Evolutionary conservation across 192 early-diverging fungal genomes (phyloP), one percentile per base, ranked within the genome.

Genomic region (Haplosporangium gracile): DNA sequence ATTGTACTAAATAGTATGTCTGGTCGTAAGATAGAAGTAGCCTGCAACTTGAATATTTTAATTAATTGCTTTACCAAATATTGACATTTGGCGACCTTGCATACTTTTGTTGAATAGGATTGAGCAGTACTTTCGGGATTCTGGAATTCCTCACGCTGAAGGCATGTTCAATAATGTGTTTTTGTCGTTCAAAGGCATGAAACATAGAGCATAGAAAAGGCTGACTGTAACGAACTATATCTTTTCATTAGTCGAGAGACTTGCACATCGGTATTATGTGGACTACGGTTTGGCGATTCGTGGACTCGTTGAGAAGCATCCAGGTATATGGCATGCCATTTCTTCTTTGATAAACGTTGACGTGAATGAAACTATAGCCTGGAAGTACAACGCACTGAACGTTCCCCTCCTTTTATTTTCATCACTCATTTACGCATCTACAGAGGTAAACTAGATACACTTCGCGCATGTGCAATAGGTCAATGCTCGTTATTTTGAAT

Each of bases 281-380:
- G 91, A 94, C 53, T 95, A 96, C 80, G 95, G 96, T 4, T 88
- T 96, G 22, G 92, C 94, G 10, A 88, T 96, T 29, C 90, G 95
- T 42, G 95, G 95, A 18, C 88, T 96, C 4, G 80, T 95, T 13
- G 91, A 91, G 79, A 93, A 95, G 73, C 94, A 97, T 76, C 82
- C 82, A 70, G 72, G 81, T 82, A 63, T 20, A 24, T 38, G 26
- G 1, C 42, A 29, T 13, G 13, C 42, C 15, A 29, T 49, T 34
- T 16, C 13, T 47, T 8, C 5, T 72, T 72, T 45, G 6, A 45
- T 5, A 11, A 18, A 45, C 4, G 10, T 8, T 29, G 13, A 13
- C 22, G 10, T 11, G 55, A 60, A 29, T 60, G 55, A 60, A 29
- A 3, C 26, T 10, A 6, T 24, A 3, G 0, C 32, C 11, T 32